Conservation (phyloP, 345 rosid genomes). For the Salix caprea region DNA sequence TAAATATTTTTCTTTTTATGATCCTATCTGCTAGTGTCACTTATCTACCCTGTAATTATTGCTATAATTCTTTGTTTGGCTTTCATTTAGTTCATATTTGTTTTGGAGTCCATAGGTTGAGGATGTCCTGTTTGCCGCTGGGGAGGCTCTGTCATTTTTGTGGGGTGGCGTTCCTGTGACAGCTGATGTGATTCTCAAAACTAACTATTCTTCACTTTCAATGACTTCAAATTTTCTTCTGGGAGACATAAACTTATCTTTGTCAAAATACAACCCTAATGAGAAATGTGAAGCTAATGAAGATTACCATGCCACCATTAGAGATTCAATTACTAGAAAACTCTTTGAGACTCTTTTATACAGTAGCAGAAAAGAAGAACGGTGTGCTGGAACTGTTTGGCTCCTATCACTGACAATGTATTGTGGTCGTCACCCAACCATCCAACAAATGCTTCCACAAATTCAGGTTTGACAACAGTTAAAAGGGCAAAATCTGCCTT, state of each 20-base stretch:
- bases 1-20: not conserved
- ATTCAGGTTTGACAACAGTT: slow-evolving; percentile 64
- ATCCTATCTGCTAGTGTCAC: not conserved
- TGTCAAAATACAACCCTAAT: slow-evolving; percentile 35
- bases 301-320: slow-evolving; percentile 44
- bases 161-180: slow-evolving; percentile 95
- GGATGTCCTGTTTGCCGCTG: slow-evolving; percentile 91
- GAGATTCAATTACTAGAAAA: slow-evolving; percentile 65
- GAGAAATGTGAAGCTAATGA: slow-evolving; percentile 42
- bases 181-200: slow-evolving; percentile 80
- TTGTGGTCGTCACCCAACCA: slow-evolving; percentile 76
- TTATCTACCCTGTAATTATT: not conserved
- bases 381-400: slow-evolving; percentile 98
- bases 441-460: slow-evolving; percentile 88
- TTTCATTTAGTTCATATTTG: not conserved
- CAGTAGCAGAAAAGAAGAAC: slow-evolving; percentile 90
- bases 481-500: slow-evolving; percentile 2
- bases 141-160: slow-evolving; percentile 86
- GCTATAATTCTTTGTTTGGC: not conserved
- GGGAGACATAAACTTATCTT: slow-evolving; percentile 59
- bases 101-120: slow-evolving; percentile 63
- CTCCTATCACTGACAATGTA: slow-evolving; percentile 82
- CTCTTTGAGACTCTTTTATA: slow-evolving; percentile 80
- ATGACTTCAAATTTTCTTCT: slow-evolving; percentile 76
- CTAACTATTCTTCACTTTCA: slow-evolving; percentile 82